phyloP scores from a whole-genome alignment of 1,284 basidiomycete genomes.

The Cerrena zonata region DNA sequence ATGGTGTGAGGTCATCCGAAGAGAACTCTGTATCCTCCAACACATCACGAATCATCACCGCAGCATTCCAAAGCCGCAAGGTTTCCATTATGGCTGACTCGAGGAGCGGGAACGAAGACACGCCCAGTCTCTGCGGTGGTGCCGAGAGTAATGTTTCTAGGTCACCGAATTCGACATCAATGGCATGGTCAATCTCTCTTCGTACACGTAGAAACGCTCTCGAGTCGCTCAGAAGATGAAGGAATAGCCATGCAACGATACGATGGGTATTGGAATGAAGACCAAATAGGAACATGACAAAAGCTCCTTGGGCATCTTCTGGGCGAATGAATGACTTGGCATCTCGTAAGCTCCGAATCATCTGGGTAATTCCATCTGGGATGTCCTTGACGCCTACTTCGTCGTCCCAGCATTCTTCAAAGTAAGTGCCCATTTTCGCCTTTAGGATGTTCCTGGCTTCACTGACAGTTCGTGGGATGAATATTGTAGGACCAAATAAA shows the following conservation, averaged over 20 bases:
- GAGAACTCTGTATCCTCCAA: not conserved
- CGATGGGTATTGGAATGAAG: not conserved
- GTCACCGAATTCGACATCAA: not conserved
- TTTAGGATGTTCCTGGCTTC: not conserved
- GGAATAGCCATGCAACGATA: not conserved
- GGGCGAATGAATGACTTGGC: not conserved
- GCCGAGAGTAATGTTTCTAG: not conserved
- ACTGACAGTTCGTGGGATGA: not conserved
- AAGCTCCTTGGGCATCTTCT: not conserved
- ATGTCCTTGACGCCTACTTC: not conserved
- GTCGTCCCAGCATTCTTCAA: not conserved
- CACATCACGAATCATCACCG: not conserved
- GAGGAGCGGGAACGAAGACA: not conserved
- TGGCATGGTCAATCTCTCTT: not conserved
- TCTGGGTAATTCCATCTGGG: not conserved
- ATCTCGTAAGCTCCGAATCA: not conserved
- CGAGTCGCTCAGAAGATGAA: not conserved
- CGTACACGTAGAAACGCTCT: not conserved
- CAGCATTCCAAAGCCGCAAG: not conserved
- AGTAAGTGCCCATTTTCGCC: not conserved
- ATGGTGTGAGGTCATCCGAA: not conserved
- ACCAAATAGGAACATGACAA: not conserved
- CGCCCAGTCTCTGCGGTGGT: not conserved
- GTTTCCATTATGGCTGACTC: not conserved
- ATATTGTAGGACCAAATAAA: not conserved